Conservation (phyloP, 1,284 basidiomycete species). For the Thecaphora thlaspeos region DNA sequence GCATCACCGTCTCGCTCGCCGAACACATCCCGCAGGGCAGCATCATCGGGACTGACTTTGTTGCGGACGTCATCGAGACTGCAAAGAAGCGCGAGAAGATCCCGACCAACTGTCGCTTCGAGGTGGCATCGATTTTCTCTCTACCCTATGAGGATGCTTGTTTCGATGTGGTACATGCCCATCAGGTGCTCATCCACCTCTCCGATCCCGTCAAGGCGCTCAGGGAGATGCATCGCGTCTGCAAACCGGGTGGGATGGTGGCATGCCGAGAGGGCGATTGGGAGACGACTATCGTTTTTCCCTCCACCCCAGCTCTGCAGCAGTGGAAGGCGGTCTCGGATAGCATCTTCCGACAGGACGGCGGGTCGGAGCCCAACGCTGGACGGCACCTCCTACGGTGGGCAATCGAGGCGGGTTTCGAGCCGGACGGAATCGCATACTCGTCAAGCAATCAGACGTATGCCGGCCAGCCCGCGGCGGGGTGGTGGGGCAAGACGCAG, state of each 20-base stretch:
- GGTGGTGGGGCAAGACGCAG: conserved; percentile 31
- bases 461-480: conserved; percentile 12
- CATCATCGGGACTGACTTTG: conserved; percentile 21
- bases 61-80: conserved; percentile 12
- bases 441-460: conserved; percentile 21
- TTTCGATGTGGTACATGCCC: conserved; percentile 25
- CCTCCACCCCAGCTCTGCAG: conserved; percentile 4
- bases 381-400: conserved; percentile 20
- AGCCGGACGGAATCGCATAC: conserved; percentile 8
- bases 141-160: conserved; percentile 14
- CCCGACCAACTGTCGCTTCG: conserved; percentile 2
- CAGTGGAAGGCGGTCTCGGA: conserved; percentile 8
- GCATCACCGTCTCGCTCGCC: conserved; percentile 20
- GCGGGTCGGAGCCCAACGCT: conserved; percentile 17
- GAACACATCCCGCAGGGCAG: conserved; percentile 12
- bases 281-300: conserved; percentile 7
- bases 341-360: conserved; percentile 14
- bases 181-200: conserved; percentile 29
- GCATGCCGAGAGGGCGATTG: conserved; percentile 22
- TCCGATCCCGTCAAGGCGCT: conserved; percentile 13
- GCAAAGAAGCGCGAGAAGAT: conserved; percentile 7
- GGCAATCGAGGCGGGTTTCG: conserved; percentile 20
- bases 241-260: conserved; percentile 19
- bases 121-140: conserved; percentile 17
- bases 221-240: conserved; percentile 25